A percentile compares a stretch with the other conserved stretches of the same genome.
Conservation (phyloP, 805 yeast genomes). For the Hemisphaericaspora nanyangensis region DNA sequence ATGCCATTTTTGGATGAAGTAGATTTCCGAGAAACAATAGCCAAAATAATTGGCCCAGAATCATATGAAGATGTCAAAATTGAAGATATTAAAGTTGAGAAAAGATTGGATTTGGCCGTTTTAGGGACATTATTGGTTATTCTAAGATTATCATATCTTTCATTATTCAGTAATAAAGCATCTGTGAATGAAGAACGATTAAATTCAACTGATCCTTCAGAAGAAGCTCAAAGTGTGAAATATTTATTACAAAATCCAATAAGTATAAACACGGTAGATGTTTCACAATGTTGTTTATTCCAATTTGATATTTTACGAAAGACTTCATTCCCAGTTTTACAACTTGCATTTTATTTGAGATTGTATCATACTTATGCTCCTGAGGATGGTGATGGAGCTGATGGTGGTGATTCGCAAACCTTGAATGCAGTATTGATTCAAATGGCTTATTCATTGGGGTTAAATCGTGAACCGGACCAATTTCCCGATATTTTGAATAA, state of each 20-base stretch:
- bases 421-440: slow-evolving; percentile 26
- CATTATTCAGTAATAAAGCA: slow-evolving; percentile 31
- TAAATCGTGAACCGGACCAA: slow-evolving; percentile 38
- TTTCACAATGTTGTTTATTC: slow-evolving; percentile 52
- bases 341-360: slow-evolving; percentile 25
- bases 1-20: slow-evolving; percentile 44
- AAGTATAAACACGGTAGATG: slow-evolving; percentile 39
- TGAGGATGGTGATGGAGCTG: slow-evolving; percentile 40
- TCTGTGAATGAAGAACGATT: slow-evolving; percentile 25
- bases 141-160: slow-evolving; percentile 38
- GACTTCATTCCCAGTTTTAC: slow-evolving; percentile 26
- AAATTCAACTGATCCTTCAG: slow-evolving; percentile 18
- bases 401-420: slow-evolving; percentile 33
- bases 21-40: slow-evolving; percentile 26
- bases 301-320: slow-evolving; percentile 49
- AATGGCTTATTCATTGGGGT: slow-evolving; percentile 38
- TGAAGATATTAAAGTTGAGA: slow-evolving; percentile 25
- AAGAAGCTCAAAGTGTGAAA: slow-evolving; percentile 22
- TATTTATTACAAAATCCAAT: slow-evolving; percentile 46
- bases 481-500: slow-evolving; percentile 19
- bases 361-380: slow-evolving; percentile 35
- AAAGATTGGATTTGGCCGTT: slow-evolving; percentile 36
- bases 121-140: slow-evolving; percentile 39
- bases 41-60: slow-evolving; percentile 31
- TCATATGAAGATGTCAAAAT: slow-evolving; percentile 22